Evolutionary conservation across 305 asterid species (phyloP).

Genomic region (Solanum hybrid): DNA sequence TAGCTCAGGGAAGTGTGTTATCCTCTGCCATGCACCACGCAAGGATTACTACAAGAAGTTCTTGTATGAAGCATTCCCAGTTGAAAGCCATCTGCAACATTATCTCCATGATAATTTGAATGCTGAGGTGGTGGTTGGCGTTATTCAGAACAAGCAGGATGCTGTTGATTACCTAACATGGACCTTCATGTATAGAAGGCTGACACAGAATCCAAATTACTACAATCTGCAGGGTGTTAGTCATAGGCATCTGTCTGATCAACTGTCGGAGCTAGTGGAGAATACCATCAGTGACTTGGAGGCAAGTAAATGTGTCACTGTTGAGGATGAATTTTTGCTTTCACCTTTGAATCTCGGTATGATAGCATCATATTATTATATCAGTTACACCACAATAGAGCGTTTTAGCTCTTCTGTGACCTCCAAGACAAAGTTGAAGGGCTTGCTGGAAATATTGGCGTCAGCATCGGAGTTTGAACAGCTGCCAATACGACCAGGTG

Average conservation of each 20-base stretch:
- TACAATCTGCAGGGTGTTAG: conserved; percentile 94
- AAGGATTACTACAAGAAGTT: conserved; percentile 90
- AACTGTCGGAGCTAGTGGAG: conserved; percentile 89
- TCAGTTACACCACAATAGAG: conserved; percentile 88
- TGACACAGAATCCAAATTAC: conserved; percentile 91
- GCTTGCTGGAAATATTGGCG: conserved; percentile 75
- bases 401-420: conserved; percentile 82
- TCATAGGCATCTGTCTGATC: conserved; percentile 88
- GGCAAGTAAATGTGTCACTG: conserved; percentile 71
- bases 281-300: conserved; percentile 67
- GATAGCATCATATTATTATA: conserved; percentile 91
- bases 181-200: conserved; percentile 94
- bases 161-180: conserved; percentile 95
- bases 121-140: conserved; percentile 88
- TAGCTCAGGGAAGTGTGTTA: conserved; percentile 87
- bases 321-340: conserved; percentile 62
- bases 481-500: conserved; percentile 83
- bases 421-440: conserved; percentile 79
- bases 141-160: conserved; percentile 89
- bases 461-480: conserved; percentile 89
- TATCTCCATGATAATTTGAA: conserved; percentile 85
- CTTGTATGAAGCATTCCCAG: conserved; percentile 87
- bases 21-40: conserved; percentile 96
- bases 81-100: conserved; percentile 96
- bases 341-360: conserved; percentile 86